Conservation (phyloP, 345 rosid genomes). For the Lagerstroemia speciosa region DNA sequence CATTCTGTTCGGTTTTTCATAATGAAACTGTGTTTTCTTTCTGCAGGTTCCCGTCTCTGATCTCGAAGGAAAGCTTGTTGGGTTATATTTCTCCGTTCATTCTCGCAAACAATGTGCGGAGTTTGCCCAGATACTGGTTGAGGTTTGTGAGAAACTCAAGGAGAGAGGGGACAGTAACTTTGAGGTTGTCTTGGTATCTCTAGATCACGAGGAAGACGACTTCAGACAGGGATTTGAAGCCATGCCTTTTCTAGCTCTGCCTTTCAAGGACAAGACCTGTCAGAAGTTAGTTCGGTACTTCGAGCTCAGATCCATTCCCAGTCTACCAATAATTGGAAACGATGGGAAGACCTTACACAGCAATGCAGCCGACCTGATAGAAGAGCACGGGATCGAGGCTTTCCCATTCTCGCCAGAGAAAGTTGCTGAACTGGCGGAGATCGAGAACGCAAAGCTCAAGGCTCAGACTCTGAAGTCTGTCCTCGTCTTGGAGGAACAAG, state of each 20-base stretch:
- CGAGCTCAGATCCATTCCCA: constrained; percentile 41
- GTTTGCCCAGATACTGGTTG: constrained; percentile 43
- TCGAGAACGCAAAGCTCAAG: constrained; percentile 30
- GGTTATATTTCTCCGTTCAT: constrained; percentile 39
- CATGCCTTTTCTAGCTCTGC: constrained; percentile 69
- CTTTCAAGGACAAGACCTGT: constrained; percentile 39
- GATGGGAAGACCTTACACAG: constrained; percentile 58
- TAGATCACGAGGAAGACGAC: constrained; percentile 46
- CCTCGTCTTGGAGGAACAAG: constrained; percentile 47
- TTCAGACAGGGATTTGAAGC: constrained; percentile 37
- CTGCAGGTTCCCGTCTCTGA: constrained; percentile 46
- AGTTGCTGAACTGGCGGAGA: constrained; percentile 29
- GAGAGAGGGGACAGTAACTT: constrained; percentile 37
- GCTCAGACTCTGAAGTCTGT: constrained; percentile 57
- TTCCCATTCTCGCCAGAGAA: constrained; percentile 66
- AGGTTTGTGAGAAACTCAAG: constrained; percentile 39
- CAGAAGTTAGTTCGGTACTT: constrained; percentile 45
- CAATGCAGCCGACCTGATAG: constrained; percentile 49
- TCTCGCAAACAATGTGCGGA: constrained; percentile 23
- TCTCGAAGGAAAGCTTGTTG: constrained; percentile 58
- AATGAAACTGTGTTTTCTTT: not conserved
- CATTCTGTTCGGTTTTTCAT: not conserved
- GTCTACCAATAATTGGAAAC: constrained; percentile 52
- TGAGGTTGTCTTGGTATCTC: constrained; percentile 54
- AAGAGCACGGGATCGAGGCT: constrained; percentile 50